These are phyloP conservation scores for Termitomyces sp. DNA, from an alignment of 768 basidiomycete genomes.

Conservation along the genomic window DNA sequence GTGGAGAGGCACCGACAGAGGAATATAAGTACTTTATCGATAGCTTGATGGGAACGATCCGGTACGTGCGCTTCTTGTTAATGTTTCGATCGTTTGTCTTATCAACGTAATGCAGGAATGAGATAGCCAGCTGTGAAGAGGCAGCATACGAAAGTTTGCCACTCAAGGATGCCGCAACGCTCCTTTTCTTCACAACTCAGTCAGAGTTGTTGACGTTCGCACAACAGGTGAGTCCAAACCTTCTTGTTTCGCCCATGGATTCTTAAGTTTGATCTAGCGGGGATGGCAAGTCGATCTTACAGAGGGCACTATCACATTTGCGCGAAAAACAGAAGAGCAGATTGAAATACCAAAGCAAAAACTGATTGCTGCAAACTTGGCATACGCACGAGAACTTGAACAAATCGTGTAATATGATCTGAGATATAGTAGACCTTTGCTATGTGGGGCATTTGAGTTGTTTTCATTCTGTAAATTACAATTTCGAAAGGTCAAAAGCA, in stretches of 20 bases:
- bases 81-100: background rate
- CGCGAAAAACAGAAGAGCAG: conserved; percentile 75
- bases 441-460: background rate
- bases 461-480: conserved; percentile 10
- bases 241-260: background rate
- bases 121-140: conserved; percentile 97
- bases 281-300: conserved; percentile 80
- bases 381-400: conserved; percentile 84
- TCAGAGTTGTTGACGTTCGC: conserved; percentile 83
- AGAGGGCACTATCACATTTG: conserved; percentile 67
- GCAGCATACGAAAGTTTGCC: conserved; percentile 90
- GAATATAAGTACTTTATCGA: conserved; percentile 96
- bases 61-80: conserved; percentile 39
- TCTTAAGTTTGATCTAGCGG: conserved; percentile 41
- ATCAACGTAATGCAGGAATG: conserved; percentile 53
- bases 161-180: conserved; percentile 80
- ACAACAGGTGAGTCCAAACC: conserved; percentile 45
- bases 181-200: conserved; percentile 86
- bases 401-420: conserved; percentile 72
- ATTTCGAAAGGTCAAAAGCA: conserved; percentile 8
- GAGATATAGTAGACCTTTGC: conserved; percentile 16
- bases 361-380: conserved; percentile 70
- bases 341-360: conserved; percentile 83
- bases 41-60: conserved; percentile 88
- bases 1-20: conserved; percentile 86